Evolutionary conservation across 2,329 filamentous ascomycete species (phyloP), one percentile per base, ranked within the genome.

Genomic region (Ophiostoma ulmi): DNA sequence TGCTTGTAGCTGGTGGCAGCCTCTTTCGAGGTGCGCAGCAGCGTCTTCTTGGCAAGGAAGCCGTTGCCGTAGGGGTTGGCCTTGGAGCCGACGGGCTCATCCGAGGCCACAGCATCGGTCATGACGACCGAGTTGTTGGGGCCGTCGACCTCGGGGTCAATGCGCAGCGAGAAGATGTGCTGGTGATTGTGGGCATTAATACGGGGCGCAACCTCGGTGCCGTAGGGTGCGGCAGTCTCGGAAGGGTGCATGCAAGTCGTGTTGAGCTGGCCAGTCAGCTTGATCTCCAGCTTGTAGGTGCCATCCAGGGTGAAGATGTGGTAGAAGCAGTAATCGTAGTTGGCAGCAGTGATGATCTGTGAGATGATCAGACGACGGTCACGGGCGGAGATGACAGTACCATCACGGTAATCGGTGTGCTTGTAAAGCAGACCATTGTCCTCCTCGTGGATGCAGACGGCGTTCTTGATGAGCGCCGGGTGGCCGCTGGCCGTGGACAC

Each of bases 171-270:
- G 86, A 97, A 97, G 41, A 97, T 85, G 79, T 97, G 94, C 80
- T 97, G 93, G 79, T 97, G 94, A 82, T 97, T 97, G 81, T 97
- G 94, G 0, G 94, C 94, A 77, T 97, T 97, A 77, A 97, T 92
- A 63, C 92, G 90, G 0, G 93, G 92, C 75, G 94, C 95, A 6
- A 97, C 94, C 79, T 97, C 90, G 0, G 93, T 97, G 70, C 94
- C 94, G 91, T 92, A 97, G 70, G 92, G 92, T 36, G 91, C 84
- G 8, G 91, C 90, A 73, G 94, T 91, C 80, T 97, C 93, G 55
- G 88, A 91, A 0, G 89, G 87, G 75, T 89, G 87, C 84, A 97
- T 90, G 44, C 89, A 83, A 76, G 96, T 97, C 0, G 94, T 97
- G 83, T 97, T 97, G 69, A 97, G 83, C 78, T 97, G 97, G 68